Conservation (phyloP, 2,329 filamentous ascomycete genomes). For the Penicillium sp. region DNA sequence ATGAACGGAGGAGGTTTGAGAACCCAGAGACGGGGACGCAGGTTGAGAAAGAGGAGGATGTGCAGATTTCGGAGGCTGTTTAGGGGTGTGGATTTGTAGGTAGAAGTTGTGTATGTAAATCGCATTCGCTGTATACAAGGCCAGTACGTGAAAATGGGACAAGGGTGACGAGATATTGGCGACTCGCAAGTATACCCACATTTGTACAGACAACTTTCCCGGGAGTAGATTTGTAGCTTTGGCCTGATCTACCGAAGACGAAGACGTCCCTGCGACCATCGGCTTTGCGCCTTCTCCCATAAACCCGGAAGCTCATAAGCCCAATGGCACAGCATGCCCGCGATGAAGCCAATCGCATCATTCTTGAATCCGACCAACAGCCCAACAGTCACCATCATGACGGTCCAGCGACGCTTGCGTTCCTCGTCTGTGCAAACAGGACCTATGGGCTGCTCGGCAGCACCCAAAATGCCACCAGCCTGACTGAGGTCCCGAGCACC, state of each 20-base stretch:
- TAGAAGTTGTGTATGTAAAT: background rate
- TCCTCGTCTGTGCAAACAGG: slow-evolving; percentile 63
- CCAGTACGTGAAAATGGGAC: background rate
- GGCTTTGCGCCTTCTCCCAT: slow-evolving; percentile 26
- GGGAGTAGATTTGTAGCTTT: too few relatives aligned
- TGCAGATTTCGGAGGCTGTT: slow-evolving; percentile 18
- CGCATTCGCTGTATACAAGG: background rate
- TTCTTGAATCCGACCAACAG: slow-evolving; percentile 84
- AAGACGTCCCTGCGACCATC: slow-evolving; percentile 38
- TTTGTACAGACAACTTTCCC: background rate
- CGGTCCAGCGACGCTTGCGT: slow-evolving; percentile 74
- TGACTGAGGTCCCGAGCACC: slow-evolving; percentile 61
- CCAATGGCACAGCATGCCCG: slow-evolving; percentile 77
- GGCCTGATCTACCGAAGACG: slow-evolving; percentile 16
- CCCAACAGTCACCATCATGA: slow-evolving; percentile 87
- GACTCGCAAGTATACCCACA: background rate
- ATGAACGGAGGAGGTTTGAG: slow-evolving; percentile 20
- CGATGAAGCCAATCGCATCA: slow-evolving; percentile 82
- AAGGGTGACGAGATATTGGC: background rate
- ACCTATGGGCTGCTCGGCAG: slow-evolving; percentile 42
- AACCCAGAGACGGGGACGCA: slow-evolving; percentile 23
- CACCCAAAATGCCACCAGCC: slow-evolving; percentile 25
- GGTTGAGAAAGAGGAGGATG: slow-evolving; percentile 17
- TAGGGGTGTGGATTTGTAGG: background rate
- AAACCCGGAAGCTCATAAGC: slow-evolving; percentile 55